A percentile compares a stretch with the other conserved stretches of the same genome.
Evolutionary conservation across 306 rosid species (phyloP).

Genomic region (Cyamopsis tetragonoloba): DNA sequence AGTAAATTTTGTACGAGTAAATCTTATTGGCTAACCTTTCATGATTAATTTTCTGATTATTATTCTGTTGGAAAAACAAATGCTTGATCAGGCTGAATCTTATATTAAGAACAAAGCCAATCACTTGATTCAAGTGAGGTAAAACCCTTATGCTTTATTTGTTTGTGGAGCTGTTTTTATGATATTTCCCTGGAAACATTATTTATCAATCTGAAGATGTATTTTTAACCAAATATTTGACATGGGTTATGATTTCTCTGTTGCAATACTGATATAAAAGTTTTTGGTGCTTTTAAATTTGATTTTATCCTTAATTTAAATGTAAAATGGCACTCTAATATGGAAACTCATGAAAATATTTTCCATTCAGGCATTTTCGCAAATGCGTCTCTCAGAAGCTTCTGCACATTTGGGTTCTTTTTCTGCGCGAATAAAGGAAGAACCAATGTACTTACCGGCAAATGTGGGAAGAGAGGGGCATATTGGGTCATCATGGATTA

Average conservation of each 20-base stretch:
- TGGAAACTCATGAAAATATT: too few relatives aligned
- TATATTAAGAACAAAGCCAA: not conserved
- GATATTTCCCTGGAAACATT: slow-evolving; percentile 6
- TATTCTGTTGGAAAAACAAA: too few relatives aligned
- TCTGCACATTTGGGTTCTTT: slow-evolving; percentile 96
- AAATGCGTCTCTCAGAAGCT: slow-evolving; percentile 95
- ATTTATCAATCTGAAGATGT: not conserved
- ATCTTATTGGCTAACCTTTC: too few relatives aligned
- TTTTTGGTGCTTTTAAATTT: not conserved
- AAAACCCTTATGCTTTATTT: not conserved
- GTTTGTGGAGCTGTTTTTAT: not conserved
- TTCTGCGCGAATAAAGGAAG: slow-evolving; percentile 90
- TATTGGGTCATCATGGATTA: slow-evolving; percentile 77
- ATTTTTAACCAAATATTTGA: slow-evolving; percentile 2
- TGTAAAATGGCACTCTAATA: too few relatives aligned
- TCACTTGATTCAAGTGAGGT: not conserved
- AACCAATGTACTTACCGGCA: slow-evolving; percentile 45
- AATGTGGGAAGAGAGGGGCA: slow-evolving; percentile 69
- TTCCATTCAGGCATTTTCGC: slow-evolving; percentile 74
- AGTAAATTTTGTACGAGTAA: too few relatives aligned
- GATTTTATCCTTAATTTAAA: slow-evolving; percentile 15
- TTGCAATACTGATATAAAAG: not conserved
- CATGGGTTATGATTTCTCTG: not conserved
- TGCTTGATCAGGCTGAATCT: not conserved
- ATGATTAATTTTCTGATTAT: too few relatives aligned